Evolutionary conservation across 352 stramenopile species (phyloP).

Genomic region (Pseudoperonospora humuli): DNA sequence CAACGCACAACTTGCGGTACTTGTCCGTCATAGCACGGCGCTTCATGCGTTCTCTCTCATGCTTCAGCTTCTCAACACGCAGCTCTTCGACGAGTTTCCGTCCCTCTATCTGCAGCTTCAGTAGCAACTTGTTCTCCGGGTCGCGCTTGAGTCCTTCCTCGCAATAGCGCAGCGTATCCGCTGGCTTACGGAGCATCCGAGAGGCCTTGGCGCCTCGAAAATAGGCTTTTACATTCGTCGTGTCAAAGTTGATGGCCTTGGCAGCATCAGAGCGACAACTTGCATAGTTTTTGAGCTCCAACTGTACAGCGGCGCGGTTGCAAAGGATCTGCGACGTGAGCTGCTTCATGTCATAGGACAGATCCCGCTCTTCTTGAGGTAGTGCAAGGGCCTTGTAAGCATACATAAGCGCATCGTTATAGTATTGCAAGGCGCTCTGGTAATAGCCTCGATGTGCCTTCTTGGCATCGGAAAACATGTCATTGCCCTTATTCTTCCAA

Average conservation of each 20-base stretch:
- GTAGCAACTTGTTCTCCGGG: slow-evolving; percentile 66
- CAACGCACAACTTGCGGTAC: slow-evolving; percentile 65
- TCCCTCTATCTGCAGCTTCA: slow-evolving; percentile 61
- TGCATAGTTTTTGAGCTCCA: slow-evolving; percentile 83
- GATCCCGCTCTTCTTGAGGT: slow-evolving; percentile 48
- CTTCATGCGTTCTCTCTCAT: slow-evolving; percentile 63
- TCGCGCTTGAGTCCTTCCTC: slow-evolving; percentile 66
- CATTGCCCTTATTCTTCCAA: slow-evolving; percentile 87
- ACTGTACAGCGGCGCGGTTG: slow-evolving; percentile 74
- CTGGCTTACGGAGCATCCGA: slow-evolving; percentile 63
- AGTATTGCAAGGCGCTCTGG: slow-evolving; percentile 69
- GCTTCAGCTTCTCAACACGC: slow-evolving; percentile 51
- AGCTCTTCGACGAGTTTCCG: slow-evolving; percentile 52
- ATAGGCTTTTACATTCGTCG: slow-evolving; percentile 75
- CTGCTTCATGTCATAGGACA: slow-evolving; percentile 57
- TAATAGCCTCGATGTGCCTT: slow-evolving; percentile 64
- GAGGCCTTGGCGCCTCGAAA: slow-evolving; percentile 82
- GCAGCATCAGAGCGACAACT: slow-evolving; percentile 77
- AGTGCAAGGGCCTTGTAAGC: slow-evolving; percentile 68
- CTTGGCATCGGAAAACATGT: slow-evolving; percentile 75
- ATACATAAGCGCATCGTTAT: slow-evolving; percentile 67
- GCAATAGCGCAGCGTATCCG: slow-evolving; percentile 79
- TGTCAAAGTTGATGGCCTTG: slow-evolving; percentile 59
- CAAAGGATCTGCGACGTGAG: slow-evolving; percentile 70
- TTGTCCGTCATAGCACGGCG: slow-evolving; percentile 58